Evolutionary conservation across 2,329 filamentous ascomycete genomes (phyloP).

Genomic region (Fusarium begoniae): DNA sequence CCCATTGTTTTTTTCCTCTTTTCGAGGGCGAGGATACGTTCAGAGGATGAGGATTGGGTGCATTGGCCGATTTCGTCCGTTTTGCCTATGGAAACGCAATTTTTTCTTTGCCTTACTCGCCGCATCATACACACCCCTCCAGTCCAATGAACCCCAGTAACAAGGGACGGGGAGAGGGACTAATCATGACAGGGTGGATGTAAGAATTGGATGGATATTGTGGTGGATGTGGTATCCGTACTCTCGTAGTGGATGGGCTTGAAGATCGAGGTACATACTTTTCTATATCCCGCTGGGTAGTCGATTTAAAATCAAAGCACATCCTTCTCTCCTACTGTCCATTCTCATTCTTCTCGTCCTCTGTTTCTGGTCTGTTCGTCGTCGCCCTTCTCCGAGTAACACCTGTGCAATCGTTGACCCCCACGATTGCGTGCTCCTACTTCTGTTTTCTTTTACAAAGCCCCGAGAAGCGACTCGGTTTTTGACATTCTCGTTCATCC

Average conservation of each 20-base stretch:
- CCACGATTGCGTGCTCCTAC: slow-evolving; percentile 48
- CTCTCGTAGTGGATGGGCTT: slow-evolving; percentile 28
- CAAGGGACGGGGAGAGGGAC: slow-evolving; percentile 24
- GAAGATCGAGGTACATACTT: slow-evolving; percentile 12
- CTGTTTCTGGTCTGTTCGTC: slow-evolving; percentile 18
- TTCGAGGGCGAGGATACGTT: slow-evolving; percentile 28
- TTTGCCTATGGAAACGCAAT: slow-evolving; percentile 37
- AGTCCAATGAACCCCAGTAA: slow-evolving; percentile 25
- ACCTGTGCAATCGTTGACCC: slow-evolving; percentile 36
- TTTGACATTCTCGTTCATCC: slow-evolving; percentile 5
- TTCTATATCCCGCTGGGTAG: slow-evolving; percentile 7
- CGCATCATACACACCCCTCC: slow-evolving; percentile 18
- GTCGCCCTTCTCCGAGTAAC: slow-evolving; percentile 15
- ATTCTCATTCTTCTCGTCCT: slow-evolving; percentile 12
- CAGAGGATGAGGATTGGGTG: slow-evolving; percentile 15
- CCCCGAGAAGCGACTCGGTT: slow-evolving; percentile 15
- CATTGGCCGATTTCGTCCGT: slow-evolving; percentile 37
- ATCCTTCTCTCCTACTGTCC: slow-evolving; percentile 14
- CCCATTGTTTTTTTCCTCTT: slow-evolving; percentile 40
- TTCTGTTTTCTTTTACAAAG: slow-evolving; percentile 23
- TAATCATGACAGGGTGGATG: slow-evolving; percentile 36
- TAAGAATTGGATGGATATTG: slow-evolving; percentile 22
- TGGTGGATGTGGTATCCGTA: slow-evolving; percentile 19
- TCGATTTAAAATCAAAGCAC: slow-evolving; percentile 33
- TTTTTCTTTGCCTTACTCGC: slow-evolving; percentile 30